A percentile compares a stretch with the other conserved stretches of the same genome.
phyloP scores from a whole-genome alignment of 202 grass and related monocot species.

The Thinopyrum obtusiflorum region DNA sequence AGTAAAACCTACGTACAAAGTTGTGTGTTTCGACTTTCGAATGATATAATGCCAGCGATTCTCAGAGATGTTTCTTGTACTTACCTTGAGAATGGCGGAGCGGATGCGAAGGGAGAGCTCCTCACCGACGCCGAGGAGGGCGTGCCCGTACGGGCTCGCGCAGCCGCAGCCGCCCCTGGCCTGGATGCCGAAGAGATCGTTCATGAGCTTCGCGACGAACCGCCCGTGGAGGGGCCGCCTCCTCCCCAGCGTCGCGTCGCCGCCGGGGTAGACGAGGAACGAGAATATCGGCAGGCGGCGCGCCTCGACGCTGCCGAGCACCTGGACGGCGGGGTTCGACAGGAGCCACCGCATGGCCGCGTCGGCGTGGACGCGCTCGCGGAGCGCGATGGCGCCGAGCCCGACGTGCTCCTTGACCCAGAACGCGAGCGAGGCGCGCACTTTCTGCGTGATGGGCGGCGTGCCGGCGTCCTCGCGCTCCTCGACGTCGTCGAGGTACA shows the following conservation, averaged over 20 bases:
- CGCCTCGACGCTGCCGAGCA: conserved; percentile 50
- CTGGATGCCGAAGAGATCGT: conserved; percentile 89
- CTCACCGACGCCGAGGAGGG: conserved; percentile 50
- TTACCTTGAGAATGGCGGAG: conserved; percentile 43
- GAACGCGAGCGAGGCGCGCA: conserved; percentile 66
- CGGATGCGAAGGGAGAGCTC: conserved; percentile 67
- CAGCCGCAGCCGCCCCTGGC: conserved; percentile 75
- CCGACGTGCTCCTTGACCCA: conserved; percentile 81
- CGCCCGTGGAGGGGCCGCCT: conserved; percentile 56
- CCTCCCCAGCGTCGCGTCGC: not conserved
- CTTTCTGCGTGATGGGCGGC: conserved; percentile 64
- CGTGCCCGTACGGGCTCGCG: conserved; percentile 75
- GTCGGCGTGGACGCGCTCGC: conserved; percentile 40
- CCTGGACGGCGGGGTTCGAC: conserved; percentile 26
- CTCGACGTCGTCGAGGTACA: conserved; percentile 62
- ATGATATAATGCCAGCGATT: not conserved
- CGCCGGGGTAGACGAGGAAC: conserved; percentile 64
- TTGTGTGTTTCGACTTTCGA: not conserved
- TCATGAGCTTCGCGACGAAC: conserved; percentile 72
- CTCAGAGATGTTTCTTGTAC: not conserved
- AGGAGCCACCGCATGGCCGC: conserved; percentile 46
- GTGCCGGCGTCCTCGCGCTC: conserved; percentile 77
- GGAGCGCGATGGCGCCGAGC: conserved; percentile 16
- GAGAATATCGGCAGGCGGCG: conserved; percentile 74
- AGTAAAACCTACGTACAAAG: not conserved